Conservation (phyloP, 163 green algal genomes). For the Botryococcus braunii region DNA sequence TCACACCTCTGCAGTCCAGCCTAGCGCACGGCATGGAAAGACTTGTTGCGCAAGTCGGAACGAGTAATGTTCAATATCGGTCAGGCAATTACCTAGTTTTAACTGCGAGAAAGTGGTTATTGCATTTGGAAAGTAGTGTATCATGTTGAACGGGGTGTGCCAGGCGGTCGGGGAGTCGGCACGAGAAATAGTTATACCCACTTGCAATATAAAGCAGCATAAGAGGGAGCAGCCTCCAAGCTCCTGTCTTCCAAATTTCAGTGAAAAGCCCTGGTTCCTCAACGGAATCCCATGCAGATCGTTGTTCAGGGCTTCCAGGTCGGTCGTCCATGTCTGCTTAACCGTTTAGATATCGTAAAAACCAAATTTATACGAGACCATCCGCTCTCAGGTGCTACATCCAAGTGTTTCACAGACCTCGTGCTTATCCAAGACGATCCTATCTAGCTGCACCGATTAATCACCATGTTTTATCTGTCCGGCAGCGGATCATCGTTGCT, state of each 20-base stretch:
- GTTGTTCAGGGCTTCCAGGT: no score
- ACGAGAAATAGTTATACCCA: conserved; percentile 7
- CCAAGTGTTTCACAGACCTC: no score
- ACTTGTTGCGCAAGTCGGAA: neutral
- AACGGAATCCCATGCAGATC: no score
- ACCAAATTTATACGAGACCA: no score
- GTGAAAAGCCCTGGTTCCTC: neutral
- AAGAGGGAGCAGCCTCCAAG: conserved; percentile 35
- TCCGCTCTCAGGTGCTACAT: no score
- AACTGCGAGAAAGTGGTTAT: neutral
- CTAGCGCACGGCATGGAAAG: neutral
- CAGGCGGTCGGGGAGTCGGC: neutral
- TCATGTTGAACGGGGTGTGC: neutral
- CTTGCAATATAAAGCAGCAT: conserved; percentile 24
- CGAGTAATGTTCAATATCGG: conserved; percentile 5
- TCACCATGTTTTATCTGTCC: no score
- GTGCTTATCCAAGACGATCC: no score
- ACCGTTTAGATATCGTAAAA: no score
- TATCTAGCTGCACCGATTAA: no score
- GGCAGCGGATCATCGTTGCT: no score
- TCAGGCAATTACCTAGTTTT: neutral
- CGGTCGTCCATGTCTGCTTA: no score
- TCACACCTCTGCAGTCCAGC: no score
- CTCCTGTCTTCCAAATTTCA: conserved; percentile 27
- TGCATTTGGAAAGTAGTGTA: neutral